Evolutionary conservation across 768 basidiomycete species (phyloP), one percentile per base, ranked within the genome.

Genomic region (Amanita pallidorosea): DNA sequence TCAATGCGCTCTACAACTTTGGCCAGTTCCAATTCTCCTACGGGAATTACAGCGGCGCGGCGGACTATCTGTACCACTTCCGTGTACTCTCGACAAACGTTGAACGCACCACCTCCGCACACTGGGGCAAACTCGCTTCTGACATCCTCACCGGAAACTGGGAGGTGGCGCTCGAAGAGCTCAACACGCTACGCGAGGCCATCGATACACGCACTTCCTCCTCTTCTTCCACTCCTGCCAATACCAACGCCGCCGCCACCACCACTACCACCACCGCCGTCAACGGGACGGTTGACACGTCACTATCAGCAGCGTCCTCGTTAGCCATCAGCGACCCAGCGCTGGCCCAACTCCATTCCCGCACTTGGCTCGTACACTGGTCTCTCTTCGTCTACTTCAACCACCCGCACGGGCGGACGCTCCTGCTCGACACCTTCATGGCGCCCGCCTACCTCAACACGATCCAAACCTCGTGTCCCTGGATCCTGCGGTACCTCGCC

Each of bases 11-110:
- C 7, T 98, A 99, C 74, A 91, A 93, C 70, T 97, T 95, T 69
- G 96, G 96, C 49, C 88, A 97, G 63, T 98, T 94, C 73, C 94
- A 96, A 70, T 99, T 91, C 70, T 89, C 95, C n/a, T 90, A 90
- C 65, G 96, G 96, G 40, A 91, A 92, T 67, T 99, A 99, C 73
- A 85, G 83, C 59, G 89, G 89, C 45, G 93, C 96, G 13, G 93
- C 94, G 44, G 92, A 97, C 67, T 98, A 96, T 70, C 76, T 99
- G 51, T 97, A 98, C 74, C 95, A 98, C 64, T 99, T 98, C 77
- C 90, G 94, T 51, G 86, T 98, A 20, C 83, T 99, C 54, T 95
- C 94, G 44, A 96, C 93, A 51, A 90, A 95, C 64, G 75, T 77
- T 52, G 88, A 94, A 47, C 86, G 95, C 63, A 93, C 89, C 69